Evolutionary conservation across 139 green algal species (phyloP).

Genomic region (Mesostigma viride): DNA sequence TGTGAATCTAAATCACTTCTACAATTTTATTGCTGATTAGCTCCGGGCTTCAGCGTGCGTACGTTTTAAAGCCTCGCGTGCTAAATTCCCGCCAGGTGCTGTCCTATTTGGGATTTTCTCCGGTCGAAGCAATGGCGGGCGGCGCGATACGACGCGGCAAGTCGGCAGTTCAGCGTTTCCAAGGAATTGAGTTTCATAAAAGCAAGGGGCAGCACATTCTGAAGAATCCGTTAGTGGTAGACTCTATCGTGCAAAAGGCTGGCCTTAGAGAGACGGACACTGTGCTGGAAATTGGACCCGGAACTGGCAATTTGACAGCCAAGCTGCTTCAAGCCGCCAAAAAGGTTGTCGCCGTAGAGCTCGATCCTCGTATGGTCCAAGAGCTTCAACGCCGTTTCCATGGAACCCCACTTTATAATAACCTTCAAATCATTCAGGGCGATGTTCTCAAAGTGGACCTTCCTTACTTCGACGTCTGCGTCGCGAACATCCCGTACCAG

Average conservation of each 20-base stretch:
- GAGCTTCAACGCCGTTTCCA: slow-evolving; percentile 88
- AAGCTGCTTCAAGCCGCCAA: slow-evolving; percentile 91
- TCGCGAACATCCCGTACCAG: slow-evolving; percentile 99
- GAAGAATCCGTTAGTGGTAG: slow-evolving; percentile 89
- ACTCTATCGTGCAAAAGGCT: slow-evolving; percentile 91
- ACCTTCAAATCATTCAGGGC: slow-evolving; percentile 82
- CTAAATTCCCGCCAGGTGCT: too few species aligned
- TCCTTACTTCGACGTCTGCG: slow-evolving; percentile 98
- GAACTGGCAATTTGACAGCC: slow-evolving; percentile 82
- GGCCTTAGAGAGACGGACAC: slow-evolving; percentile 93
- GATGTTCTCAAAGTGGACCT: slow-evolving; percentile 76
- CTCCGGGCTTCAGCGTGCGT: too few species aligned
- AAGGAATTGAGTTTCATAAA: slow-evolving; percentile 99
- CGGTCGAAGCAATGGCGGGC: too few species aligned
- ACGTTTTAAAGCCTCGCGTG: too few species aligned
- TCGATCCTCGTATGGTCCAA: slow-evolving; percentile 93
- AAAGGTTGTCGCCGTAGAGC: slow-evolving; percentile 88
- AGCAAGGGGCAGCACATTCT: slow-evolving; percentile 97
- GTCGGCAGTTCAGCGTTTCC: too few species aligned
- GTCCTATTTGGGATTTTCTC: too few species aligned
- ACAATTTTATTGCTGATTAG: too few species aligned
- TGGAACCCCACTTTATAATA: slow-evolving; percentile 70
- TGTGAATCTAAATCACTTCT: too few species aligned
- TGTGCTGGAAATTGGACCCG: slow-evolving; percentile 95
- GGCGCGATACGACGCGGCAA: too few species aligned